These are phyloP conservation scores for Guadua angustifolia DNA, from an alignment of 176 grass and related monocot species.

Conservation along the genomic window DNA sequence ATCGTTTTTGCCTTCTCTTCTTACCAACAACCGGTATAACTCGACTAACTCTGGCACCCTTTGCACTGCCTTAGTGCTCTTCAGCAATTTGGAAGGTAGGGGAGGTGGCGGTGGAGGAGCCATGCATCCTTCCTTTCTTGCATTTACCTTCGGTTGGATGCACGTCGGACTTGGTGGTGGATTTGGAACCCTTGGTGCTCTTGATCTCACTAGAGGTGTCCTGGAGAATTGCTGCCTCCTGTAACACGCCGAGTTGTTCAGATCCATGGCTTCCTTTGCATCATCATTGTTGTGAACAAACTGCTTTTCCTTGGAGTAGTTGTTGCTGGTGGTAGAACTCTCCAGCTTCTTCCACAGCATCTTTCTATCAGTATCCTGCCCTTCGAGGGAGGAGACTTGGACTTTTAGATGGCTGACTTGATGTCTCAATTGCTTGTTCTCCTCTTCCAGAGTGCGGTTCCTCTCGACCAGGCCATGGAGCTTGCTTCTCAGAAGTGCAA, in stretches of 20 bases:
- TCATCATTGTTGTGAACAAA: slow-evolving; percentile 48
- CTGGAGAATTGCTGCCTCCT: slow-evolving; percentile 54
- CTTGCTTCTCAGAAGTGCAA: slow-evolving; percentile 66
- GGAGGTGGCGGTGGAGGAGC: slow-evolving; percentile 66
- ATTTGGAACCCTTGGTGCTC: slow-evolving; percentile 76
- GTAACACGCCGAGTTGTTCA: slow-evolving; percentile 48
- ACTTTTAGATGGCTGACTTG: slow-evolving; percentile 65
- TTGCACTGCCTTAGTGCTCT: slow-evolving; percentile 62
- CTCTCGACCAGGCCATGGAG: slow-evolving; percentile 73
- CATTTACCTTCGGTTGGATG: slow-evolving; percentile 32
- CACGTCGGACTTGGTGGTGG: slow-evolving; percentile 65
- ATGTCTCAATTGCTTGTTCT: slow-evolving; percentile 87
- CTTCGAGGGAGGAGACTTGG: slow-evolving; percentile 66
- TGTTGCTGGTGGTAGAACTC: slow-evolving; percentile 49
- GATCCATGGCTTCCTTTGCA: slow-evolving; percentile 46
- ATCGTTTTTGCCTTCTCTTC: slow-evolving; percentile 83
- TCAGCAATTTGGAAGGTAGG: slow-evolving; percentile 55
- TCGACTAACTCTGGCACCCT: slow-evolving; percentile 90
- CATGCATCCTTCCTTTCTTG: slow-evolving; percentile 54
- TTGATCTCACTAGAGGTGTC: slow-evolving; percentile 42
- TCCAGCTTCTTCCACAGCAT: slow-evolving; percentile 67
- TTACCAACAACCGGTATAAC: slow-evolving; percentile 71
- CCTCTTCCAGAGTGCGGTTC: slow-evolving; percentile 69
- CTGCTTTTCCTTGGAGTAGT: slow-evolving; percentile 59
- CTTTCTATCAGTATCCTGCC: slow-evolving; percentile 66